These are phyloP conservation scores for Scheffersomyces illinoinensis DNA, from an alignment of 1,139 yeast genomes.

Conservation along the genomic window DNA sequence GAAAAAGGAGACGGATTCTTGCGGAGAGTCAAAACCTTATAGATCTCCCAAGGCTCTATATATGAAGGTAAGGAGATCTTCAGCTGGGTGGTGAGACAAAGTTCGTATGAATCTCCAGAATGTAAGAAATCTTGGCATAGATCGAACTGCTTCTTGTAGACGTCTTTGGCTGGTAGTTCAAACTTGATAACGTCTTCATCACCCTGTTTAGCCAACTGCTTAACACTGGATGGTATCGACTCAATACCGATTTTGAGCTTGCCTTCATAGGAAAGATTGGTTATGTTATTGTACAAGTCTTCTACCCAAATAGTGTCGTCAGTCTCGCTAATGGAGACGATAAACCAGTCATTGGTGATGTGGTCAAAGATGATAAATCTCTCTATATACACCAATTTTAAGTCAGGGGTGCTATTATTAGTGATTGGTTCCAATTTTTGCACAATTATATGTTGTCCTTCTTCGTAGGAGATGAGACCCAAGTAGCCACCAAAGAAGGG, in stretches of 20 bases:
- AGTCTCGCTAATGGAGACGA: conserved; percentile 52
- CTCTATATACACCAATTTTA: conserved; percentile 72
- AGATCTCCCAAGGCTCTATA: conserved; percentile 73
- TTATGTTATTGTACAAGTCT: conserved; percentile 6
- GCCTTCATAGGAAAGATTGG: neutral
- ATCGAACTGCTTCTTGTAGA: conserved; percentile 57
- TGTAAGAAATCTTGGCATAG: conserved; percentile 69
- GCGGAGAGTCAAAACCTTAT: conserved; percentile 60
- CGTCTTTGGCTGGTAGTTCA: conserved; percentile 53
- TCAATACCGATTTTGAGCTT: conserved; percentile 15
- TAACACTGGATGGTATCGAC: conserved; percentile 28
- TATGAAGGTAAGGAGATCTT: conserved; percentile 49
- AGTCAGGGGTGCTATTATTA: conserved; percentile 57
- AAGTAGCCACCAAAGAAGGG: conserved; percentile 90
- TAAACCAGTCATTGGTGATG: conserved; percentile 45
- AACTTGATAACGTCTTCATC: conserved; percentile 32
- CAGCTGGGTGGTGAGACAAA: conserved; percentile 85
- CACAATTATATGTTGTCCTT: conserved; percentile 53
- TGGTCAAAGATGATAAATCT: conserved; percentile 62
- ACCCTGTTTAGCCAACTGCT: conserved; percentile 20
- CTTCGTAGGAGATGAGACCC: conserved; percentile 87
- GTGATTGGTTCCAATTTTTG: conserved; percentile 35
- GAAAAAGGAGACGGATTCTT: conserved; percentile 94
- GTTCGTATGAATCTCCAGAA: conserved; percentile 90
- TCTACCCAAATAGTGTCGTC: conserved; percentile 36